phyloP scores from a whole-genome alignment of 2,329 filamentous ascomycete species.

The Myriangium duriaei region DNA sequence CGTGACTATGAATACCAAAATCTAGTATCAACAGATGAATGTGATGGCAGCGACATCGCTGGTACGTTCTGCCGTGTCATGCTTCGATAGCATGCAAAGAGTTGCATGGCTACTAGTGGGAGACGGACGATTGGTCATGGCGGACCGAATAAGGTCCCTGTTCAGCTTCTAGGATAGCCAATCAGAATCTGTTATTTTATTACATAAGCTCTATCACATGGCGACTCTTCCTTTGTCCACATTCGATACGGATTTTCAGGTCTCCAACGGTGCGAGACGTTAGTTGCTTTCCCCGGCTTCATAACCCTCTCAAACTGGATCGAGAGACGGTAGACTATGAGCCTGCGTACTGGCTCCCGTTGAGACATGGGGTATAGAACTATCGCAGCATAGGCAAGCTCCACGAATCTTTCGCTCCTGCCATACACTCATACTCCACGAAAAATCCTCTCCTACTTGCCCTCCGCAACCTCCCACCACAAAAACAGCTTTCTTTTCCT shows the following conservation, averaged over 20 bases:
- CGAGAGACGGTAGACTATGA: conserved; percentile 8
- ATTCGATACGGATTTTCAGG: too few species aligned
- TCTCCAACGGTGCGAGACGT: background rate
- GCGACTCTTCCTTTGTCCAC: background rate
- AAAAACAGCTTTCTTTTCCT: background rate
- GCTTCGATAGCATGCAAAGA: too few species aligned
- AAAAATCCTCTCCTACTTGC: conserved; percentile 1
- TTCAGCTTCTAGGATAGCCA: too few species aligned
- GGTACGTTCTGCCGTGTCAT: too few species aligned
- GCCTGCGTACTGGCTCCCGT: background rate
- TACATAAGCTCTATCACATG: background rate
- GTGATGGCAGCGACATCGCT: too few species aligned
- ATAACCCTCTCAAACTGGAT: background rate
- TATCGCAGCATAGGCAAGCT: conserved; percentile 1
- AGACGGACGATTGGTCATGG: too few species aligned
- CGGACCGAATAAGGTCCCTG: too few species aligned
- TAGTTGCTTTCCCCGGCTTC: background rate
- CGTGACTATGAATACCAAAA: too few species aligned
- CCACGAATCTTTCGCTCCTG: background rate
- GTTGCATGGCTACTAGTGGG: too few species aligned
- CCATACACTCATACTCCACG: background rate
- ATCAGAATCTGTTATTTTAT: too few species aligned
- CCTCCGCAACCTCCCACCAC: background rate
- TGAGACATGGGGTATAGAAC: conserved; percentile 8
- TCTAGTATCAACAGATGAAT: too few species aligned